Conservation (phyloP, 2,329 filamentous ascomycete species). For the Apiospora koreana region DNA sequence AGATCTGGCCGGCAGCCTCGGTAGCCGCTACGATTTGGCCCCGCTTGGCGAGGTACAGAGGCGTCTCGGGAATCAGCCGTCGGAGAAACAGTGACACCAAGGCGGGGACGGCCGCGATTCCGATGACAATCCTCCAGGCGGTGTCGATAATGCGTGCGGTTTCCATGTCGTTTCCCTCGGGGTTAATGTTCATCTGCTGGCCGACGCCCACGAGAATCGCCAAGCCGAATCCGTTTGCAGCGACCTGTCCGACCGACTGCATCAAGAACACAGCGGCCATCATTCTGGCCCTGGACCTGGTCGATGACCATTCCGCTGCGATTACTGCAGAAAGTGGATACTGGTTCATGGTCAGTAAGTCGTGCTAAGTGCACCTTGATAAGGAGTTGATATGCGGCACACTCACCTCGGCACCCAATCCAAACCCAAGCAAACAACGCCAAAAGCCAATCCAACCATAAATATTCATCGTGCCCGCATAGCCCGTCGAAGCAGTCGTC, state of each 20-base stretch:
- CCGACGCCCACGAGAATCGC: constrained; percentile 21
- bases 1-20: constrained; percentile 22
- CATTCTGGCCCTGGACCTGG: constrained; percentile 67
- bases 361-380: background rate
- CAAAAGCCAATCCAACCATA: constrained; percentile 34
- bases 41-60: constrained; percentile 29
- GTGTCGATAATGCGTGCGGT: constrained; percentile 41
- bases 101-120: constrained; percentile 48
- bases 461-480: constrained; percentile 22
- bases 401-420: constrained; percentile 25
- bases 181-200: constrained; percentile 27
- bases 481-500: constrained; percentile 23
- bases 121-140: constrained; percentile 51
- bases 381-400: background rate
- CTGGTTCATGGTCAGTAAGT: constrained; percentile 29
- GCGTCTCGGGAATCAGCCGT: constrained; percentile 49
- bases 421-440: constrained; percentile 29
- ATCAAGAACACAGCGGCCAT: constrained; percentile 68
- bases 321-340: constrained; percentile 70
- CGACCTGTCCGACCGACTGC: constrained; percentile 67
- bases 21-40: constrained; percentile 26
- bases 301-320: constrained; percentile 65
- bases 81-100: constrained; percentile 45
- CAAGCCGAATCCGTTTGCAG: constrained; percentile 62
- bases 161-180: constrained; percentile 31